Conservation (phyloP, 169 alveolate genomes). For the Cryptosporidium viatorum region DNA sequence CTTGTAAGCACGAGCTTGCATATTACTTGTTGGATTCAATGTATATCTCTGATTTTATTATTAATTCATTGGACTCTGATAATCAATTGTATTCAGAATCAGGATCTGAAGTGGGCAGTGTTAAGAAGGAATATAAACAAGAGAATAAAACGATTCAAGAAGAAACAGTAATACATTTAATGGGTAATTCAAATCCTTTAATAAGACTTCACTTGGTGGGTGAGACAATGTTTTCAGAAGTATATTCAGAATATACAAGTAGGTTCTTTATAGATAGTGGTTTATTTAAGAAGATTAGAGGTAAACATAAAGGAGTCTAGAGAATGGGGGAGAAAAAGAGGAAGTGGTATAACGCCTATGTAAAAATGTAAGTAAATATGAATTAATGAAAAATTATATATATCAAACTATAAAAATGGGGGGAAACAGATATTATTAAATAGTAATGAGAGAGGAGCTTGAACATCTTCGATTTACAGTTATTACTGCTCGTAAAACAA, state of each 20-base stretch:
- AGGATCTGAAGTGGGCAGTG: not conserved
- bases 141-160: not conserved
- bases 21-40: conserved; percentile 31
- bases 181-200: not conserved
- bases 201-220: not conserved
- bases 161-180: not conserved
- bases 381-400: not conserved
- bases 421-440: not conserved
- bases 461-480: not conserved
- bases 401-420: not conserved
- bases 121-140: not conserved
- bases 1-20: conserved; percentile 73
- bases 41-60: conserved; percentile 21
- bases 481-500: conserved; percentile 53
- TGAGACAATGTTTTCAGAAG: conserved; percentile 46
- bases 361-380: too few species aligned
- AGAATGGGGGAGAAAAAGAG: too few species aligned
- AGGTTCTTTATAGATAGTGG: conserved; percentile 25
- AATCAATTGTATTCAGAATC: not conserved
- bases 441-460: not conserved
- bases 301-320: not conserved
- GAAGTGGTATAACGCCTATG: too few species aligned
- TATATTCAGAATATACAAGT: conserved; percentile 7
- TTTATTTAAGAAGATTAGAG: not conserved
- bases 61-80: not conserved